Conservation (phyloP, 805 yeast species). For the Wickerhamiella kurtzmanii region DNA sequence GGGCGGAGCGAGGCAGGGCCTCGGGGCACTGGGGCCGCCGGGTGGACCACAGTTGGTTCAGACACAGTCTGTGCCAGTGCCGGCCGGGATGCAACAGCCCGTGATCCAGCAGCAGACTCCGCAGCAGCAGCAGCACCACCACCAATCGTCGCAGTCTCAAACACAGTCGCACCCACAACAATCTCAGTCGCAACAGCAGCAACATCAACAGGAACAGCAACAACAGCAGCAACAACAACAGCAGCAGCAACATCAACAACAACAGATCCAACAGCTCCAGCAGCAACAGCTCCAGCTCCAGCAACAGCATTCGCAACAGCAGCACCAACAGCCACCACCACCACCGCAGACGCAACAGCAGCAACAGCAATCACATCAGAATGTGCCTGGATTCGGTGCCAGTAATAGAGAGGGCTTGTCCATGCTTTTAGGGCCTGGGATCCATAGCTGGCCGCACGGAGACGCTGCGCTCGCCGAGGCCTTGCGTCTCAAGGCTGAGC, state of each 20-base stretch:
- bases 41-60: not conserved
- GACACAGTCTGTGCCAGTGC: too few relatives aligned
- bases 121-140: not conserved
- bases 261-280: not conserved
- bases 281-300: not conserved
- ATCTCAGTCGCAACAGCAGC: too few relatives aligned
- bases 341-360: not conserved
- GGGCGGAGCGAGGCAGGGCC: not conserved
- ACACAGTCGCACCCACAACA: too few relatives aligned
- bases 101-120: not conserved
- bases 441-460: constrained; percentile 40
- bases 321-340: not conserved
- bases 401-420: constrained; percentile 12
- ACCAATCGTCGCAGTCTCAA: too few relatives aligned
- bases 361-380: not conserved
- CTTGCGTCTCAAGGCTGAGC: constrained; percentile 48
- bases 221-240: too few relatives aligned
- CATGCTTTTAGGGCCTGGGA: constrained; percentile 39
- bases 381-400: too few relatives aligned
- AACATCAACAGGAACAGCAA: too few relatives aligned
- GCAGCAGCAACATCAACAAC: not conserved
- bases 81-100: too few relatives aligned
- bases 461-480: constrained; percentile 48
- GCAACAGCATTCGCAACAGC: not conserved
- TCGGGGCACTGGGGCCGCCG: not conserved